These are phyloP conservation scores for Pseudogymnoascus sp. DNA, from an alignment of 2,329 filamentous ascomycete genomes.

Conservation along the genomic window DNA sequence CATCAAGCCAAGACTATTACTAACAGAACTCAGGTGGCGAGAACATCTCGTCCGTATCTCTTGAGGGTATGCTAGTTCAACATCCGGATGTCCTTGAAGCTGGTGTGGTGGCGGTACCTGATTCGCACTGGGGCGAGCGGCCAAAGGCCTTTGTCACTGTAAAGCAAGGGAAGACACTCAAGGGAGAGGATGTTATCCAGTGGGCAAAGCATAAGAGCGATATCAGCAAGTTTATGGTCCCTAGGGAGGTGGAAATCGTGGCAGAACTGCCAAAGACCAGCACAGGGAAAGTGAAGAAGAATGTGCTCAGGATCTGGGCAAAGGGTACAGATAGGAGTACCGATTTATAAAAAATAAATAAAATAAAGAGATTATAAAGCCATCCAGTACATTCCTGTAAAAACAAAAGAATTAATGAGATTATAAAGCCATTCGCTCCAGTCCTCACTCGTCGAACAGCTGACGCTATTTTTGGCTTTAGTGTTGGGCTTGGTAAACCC, in stretches of 20 bases:
- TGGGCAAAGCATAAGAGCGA: conserved; percentile 78
- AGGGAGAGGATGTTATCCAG: conserved; percentile 63
- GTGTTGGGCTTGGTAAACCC: background rate
- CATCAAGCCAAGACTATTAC: conserved; percentile 10
- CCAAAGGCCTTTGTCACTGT: conserved; percentile 90
- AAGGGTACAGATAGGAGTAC: conserved; percentile 41
- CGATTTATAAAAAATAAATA: conserved; percentile 4
- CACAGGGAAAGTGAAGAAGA: conserved; percentile 96
- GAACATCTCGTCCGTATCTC: conserved; percentile 89
- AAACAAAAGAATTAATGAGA: background rate
- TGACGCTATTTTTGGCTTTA: conserved; percentile 6
- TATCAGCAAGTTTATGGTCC: conserved; percentile 89
- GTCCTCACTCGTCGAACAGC: background rate
- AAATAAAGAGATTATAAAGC: background rate
- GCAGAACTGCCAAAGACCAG: conserved; percentile 88
- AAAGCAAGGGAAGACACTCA: conserved; percentile 55
- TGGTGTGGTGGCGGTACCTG: conserved; percentile 79
- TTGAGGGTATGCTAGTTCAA: conserved; percentile 81
- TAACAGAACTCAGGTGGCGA: conserved; percentile 61
- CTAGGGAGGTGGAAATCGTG: conserved; percentile 68
- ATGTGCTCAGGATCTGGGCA: conserved; percentile 80
- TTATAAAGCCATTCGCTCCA: background rate
- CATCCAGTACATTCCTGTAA: background rate
- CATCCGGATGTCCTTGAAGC: conserved; percentile 88
- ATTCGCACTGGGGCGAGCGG: conserved; percentile 91